phyloP scores from a whole-genome alignment of 805 yeast species.

The Wickerhamiella spandovensis region DNA sequence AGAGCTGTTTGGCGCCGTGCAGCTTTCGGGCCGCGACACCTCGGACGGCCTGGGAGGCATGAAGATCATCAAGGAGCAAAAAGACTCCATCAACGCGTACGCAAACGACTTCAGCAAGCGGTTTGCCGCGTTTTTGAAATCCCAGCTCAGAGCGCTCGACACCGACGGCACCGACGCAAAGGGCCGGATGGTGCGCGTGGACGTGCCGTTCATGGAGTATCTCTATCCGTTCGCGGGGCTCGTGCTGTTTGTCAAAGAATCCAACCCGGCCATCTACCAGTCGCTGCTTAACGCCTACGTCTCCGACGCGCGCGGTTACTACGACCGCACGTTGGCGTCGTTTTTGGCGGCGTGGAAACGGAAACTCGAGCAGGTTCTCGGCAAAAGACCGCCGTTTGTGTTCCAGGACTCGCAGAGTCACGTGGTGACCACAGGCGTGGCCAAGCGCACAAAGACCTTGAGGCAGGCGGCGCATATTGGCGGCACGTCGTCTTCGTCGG shows the following conservation, averaged over 20 bases:
- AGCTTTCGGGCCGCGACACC: constrained; percentile 33
- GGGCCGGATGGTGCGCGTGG: constrained; percentile 14
- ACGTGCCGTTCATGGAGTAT: constrained; percentile 14
- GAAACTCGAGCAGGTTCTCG: neutral
- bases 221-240: constrained; percentile 33
- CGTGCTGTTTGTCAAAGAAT: constrained; percentile 44
- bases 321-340: constrained; percentile 23
- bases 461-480: neutral
- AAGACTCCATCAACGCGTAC: constrained; percentile 43
- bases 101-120: constrained; percentile 37
- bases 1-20: constrained; percentile 49
- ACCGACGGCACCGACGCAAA: constrained; percentile 15
- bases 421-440: constrained; percentile 3
- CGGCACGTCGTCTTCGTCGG: too few relatives aligned
- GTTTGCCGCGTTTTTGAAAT: constrained; percentile 32
- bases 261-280: constrained; percentile 35
- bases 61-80: constrained; percentile 59
- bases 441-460: neutral
- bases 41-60: constrained; percentile 31
- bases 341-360: constrained; percentile 22
- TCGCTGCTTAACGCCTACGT: constrained; percentile 33
- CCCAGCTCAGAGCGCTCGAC: constrained; percentile 26
- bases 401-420: constrained; percentile 1
- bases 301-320: constrained; percentile 23
- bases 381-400: neutral